phyloP scores from a whole-genome alignment of 2,329 filamentous ascomycete species.

The Gnomoniopsis sp. region DNA sequence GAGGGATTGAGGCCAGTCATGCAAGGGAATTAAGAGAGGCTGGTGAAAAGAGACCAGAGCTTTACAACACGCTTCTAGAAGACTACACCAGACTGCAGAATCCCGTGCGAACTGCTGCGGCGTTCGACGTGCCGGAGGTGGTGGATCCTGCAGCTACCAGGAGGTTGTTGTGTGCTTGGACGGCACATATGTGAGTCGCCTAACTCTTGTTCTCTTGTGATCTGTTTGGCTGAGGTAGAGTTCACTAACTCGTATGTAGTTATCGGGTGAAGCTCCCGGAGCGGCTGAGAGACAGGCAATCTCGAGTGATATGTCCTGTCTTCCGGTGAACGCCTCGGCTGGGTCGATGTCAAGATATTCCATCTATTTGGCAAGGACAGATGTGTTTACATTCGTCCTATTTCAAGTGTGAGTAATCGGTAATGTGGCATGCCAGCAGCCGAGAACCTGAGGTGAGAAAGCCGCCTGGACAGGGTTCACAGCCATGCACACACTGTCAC shows the following conservation, averaged over 20 bases:
- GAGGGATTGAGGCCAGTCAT: conserved; percentile 63
- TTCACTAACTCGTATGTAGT: not conserved
- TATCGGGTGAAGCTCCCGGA: conserved; percentile 11
- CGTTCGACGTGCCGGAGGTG: conserved; percentile 62
- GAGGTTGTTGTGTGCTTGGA: conserved; percentile 52
- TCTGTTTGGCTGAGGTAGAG: too few relatives aligned
- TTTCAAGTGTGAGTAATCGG: not conserved
- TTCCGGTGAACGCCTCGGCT: not conserved
- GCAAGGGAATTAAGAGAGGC: conserved; percentile 56
- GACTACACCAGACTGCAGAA: conserved; percentile 63
- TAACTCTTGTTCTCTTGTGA: too few relatives aligned
- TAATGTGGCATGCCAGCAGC: not conserved
- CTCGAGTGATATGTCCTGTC: not conserved
- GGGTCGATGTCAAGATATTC: too few relatives aligned
- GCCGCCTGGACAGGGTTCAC: too few relatives aligned
- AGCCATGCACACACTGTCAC: too few relatives aligned
- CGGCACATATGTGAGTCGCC: conserved; percentile 42
- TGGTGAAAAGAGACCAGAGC: conserved; percentile 44
- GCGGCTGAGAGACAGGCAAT: conserved; percentile 6
- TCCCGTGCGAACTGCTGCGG: conserved; percentile 60
- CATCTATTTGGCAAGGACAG: too few relatives aligned
- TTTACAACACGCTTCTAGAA: conserved; percentile 55
- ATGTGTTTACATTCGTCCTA: not conserved
- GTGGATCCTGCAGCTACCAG: conserved; percentile 60
- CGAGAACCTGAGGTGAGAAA: not conserved